Conservation (phyloP, 106 monocot species). For the Platanthera guangdongensis region DNA sequence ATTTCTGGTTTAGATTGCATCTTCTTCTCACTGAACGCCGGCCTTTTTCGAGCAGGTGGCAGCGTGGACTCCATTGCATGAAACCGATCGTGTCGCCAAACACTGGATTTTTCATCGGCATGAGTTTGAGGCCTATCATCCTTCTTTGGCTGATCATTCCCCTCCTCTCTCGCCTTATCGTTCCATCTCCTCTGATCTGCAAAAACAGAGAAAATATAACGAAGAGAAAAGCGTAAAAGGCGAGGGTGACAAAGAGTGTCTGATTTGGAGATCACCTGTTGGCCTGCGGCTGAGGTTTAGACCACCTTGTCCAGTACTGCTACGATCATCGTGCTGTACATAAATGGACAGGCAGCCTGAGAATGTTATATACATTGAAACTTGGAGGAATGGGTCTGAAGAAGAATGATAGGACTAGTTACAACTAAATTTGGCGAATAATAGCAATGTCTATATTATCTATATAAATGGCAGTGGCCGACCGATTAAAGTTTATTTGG, state of each 20-base stretch:
- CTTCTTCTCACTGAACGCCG: conserved; percentile 60
- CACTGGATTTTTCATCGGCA: conserved; percentile 22
- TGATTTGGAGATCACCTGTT: conserved; percentile 29
- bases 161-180: conserved; percentile 24
- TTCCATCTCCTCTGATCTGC: conserved; percentile 45
- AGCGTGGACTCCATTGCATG: conserved; percentile 34
- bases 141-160: conserved; percentile 9
- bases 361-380: conserved; percentile 50
- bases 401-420: conserved; percentile 19
- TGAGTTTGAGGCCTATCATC: conserved; percentile 5
- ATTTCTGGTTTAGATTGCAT: conserved; percentile 15
- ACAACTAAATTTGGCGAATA: too few relatives aligned
- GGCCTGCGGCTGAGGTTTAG: conserved; percentile 31
- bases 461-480: too few relatives aligned
- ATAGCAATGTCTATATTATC: too few relatives aligned
- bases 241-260: neutral
- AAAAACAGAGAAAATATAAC: neutral
- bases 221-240: neutral
- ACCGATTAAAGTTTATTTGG: too few relatives aligned
- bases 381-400: conserved; percentile 24
- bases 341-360: conserved; percentile 63
- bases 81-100: conserved; percentile 59
- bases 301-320: conserved; percentile 53
- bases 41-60: conserved; percentile 44
- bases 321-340: conserved; percentile 77